Conservation (phyloP, 2,329 filamentous ascomycete genomes). For the Fusarium sp. region DNA sequence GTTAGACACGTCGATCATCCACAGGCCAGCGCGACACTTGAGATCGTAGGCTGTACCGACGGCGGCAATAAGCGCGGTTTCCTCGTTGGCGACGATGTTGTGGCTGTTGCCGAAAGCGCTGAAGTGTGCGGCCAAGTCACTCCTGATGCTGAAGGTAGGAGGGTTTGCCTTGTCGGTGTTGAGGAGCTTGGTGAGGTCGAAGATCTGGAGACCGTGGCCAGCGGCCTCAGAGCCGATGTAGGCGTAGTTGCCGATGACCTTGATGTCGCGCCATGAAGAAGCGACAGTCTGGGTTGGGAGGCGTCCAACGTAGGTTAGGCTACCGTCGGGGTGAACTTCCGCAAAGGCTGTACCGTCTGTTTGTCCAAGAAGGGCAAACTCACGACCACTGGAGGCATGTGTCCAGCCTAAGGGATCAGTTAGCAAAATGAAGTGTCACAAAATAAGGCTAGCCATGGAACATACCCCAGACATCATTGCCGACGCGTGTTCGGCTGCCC, state of each 20-base stretch:
- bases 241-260: slow-evolving; percentile 48
- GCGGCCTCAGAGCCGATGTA: slow-evolving; percentile 54
- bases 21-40: slow-evolving; percentile 5
- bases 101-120: slow-evolving; percentile 6
- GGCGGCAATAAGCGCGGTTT: not conserved
- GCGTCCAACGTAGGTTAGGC: slow-evolving; percentile 36
- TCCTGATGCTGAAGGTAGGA: not conserved
- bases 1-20: slow-evolving; percentile 11
- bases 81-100: slow-evolving; percentile 11
- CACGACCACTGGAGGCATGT: not conserved
- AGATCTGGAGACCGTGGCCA: slow-evolving; percentile 68
- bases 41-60: not conserved
- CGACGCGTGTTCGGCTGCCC: not conserved
- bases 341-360: slow-evolving; percentile 8
- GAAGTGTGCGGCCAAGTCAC: not conserved
- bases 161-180: slow-evolving; percentile 19
- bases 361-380: slow-evolving; percentile 8
- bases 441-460: rapidly evolving
- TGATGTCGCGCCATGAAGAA: slow-evolving; percentile 53
- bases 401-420: not conserved
- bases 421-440: rapidly evolving
- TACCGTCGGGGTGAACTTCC: not conserved
- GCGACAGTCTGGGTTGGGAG: slow-evolving; percentile 52
- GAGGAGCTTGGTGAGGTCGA: slow-evolving; percentile 66
- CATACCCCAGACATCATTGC: slow-evolving; percentile 8